Conservation (phyloP, 352 stramenopile genomes). For the Phytophthora hibernalis region DNA sequence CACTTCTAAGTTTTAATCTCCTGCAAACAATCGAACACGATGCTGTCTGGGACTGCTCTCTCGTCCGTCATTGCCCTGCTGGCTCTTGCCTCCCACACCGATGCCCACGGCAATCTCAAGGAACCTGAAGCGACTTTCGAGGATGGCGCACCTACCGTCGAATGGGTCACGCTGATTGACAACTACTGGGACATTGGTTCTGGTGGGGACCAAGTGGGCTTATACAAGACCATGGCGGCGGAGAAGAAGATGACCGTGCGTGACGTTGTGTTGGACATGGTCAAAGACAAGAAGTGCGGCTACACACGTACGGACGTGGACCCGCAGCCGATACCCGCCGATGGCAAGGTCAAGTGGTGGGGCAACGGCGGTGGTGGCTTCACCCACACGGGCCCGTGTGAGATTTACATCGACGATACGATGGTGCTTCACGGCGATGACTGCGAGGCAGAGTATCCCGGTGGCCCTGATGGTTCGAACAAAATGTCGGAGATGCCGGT, state of each 20-base stretch:
- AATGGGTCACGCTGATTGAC: conserved; percentile 28
- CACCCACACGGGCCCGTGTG: conserved; percentile 45
- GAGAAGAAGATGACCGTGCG: conserved; percentile 41
- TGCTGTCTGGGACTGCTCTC: conserved; percentile 9
- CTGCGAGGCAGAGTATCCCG: conserved; percentile 42
- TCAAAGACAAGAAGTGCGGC: conserved; percentile 41
- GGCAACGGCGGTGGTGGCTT: conserved; percentile 44
- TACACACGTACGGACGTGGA: conserved; percentile 38
- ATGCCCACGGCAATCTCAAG: conserved; percentile 36
- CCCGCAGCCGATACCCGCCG: conserved; percentile 38
- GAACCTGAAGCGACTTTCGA: conserved; percentile 23
- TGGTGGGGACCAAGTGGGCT: conserved; percentile 37
- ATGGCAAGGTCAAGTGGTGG: conserved; percentile 39
- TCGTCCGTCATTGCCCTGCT: conserved; percentile 14
- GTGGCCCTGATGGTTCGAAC: conserved; percentile 22
- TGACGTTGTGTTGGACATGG: no score
- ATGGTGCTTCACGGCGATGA: conserved; percentile 45
- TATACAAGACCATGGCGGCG: conserved; percentile 37
- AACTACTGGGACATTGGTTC: conserved; percentile 45
- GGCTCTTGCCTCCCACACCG: conserved; percentile 8
- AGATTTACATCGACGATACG: conserved; percentile 56
- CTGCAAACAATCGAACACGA: background rate
- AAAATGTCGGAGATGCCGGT: conserved; percentile 40
- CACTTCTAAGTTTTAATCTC: conserved; percentile 18
- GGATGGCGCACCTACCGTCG: conserved; percentile 8